phyloP scores from a whole-genome alignment of 345 rosid species.

The Aegle marmelos region DNA sequence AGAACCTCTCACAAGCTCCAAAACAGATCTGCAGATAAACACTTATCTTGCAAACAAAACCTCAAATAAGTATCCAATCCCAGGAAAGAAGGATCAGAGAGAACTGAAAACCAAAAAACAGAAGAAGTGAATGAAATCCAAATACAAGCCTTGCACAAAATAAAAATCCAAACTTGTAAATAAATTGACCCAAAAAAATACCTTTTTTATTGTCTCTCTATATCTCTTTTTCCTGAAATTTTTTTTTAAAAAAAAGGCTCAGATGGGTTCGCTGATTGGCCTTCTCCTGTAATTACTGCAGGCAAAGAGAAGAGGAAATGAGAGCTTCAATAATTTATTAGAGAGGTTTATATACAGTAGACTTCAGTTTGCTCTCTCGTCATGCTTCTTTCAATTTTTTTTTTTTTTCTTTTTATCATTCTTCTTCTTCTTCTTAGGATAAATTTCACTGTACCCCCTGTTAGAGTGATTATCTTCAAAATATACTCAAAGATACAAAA shows the following conservation, averaged over 20 bases:
- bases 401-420: too few species aligned
- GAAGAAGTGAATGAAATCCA: background rate
- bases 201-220: background rate
- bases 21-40: conserved; percentile 36
- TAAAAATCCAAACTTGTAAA: background rate
- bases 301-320: background rate
- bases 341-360: background rate
- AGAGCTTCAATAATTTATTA: background rate
- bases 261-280: background rate
- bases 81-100: conserved; percentile 22
- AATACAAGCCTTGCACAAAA: background rate
- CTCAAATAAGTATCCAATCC: conserved; percentile 9
- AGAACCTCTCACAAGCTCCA: conserved; percentile 21
- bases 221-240: conserved; percentile 8
- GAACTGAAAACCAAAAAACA: background rate
- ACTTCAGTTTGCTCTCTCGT: background rate
- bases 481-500: too few species aligned
- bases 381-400: too few species aligned
- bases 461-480: too few species aligned
- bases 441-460: too few species aligned
- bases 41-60: background rate
- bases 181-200: background rate
- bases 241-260: background rate
- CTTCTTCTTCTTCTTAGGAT: too few species aligned
- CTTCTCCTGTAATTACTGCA: background rate